A percentile compares a stretch with the other conserved stretches of the same genome.
Evolutionary conservation across 106 monocot genomes (phyloP).

Genomic region (Vanilla planifolia): DNA sequence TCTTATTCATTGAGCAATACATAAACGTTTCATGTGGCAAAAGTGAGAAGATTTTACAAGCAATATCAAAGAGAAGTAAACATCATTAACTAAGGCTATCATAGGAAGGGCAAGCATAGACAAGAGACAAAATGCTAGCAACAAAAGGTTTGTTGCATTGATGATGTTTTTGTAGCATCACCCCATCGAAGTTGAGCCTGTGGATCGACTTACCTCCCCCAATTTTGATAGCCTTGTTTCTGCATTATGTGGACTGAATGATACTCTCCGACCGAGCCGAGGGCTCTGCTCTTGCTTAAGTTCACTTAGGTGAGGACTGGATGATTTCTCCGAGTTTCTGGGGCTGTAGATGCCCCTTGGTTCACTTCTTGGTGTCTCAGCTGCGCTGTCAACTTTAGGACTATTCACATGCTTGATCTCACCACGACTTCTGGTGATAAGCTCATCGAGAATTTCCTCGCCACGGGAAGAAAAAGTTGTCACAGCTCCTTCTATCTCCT

Average conservation of each 20-base stretch:
- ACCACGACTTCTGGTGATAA: slow-evolving; percentile 21
- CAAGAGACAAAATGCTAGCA: too few species aligned
- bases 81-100: too few species aligned
- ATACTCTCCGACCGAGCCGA: slow-evolving; percentile 15
- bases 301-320: slow-evolving; percentile 17
- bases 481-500: slow-evolving; percentile 17
- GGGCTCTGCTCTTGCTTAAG: slow-evolving; percentile 14
- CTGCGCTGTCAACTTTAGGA: slow-evolving; percentile 14
- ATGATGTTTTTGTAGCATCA: too few species aligned
- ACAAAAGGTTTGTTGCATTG: too few species aligned
- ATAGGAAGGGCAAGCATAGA: too few species aligned
- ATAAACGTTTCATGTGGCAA: too few species aligned
- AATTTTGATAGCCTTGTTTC: slow-evolving; percentile 16
- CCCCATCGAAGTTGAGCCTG: slow-evolving; percentile 4
- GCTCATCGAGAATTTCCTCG: slow-evolving; percentile 23
- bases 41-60: too few species aligned
- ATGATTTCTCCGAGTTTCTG: not conserved
- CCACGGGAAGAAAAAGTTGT: slow-evolving; percentile 11
- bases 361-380: slow-evolving; percentile 11
- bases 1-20: too few species aligned
- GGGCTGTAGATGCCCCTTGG: slow-evolving; percentile 12
- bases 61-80: too few species aligned
- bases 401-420: slow-evolving; percentile 23
- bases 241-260: slow-evolving; percentile 16
- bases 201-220: not conserved